Base-by-base conservation (phyloP, 2,329 filamentous ascomycete species). In the Lachnellula arida region DNA sequence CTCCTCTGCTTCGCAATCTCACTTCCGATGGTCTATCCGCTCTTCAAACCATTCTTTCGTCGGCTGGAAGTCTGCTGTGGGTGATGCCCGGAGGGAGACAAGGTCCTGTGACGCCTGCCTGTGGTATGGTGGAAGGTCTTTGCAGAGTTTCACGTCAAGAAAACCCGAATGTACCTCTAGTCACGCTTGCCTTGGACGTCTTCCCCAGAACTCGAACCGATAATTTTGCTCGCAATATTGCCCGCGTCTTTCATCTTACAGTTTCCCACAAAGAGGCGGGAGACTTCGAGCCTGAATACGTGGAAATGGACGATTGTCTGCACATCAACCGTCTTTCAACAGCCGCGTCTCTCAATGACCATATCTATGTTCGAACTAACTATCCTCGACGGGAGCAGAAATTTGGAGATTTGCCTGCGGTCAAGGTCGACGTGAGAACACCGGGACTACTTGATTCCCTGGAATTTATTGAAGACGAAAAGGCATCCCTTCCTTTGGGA, bases 391-490 rank as follows among this genome's bases (percentile, higher is more conserved):
- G 37, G 6, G n/a, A n/a, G 17, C 17, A 19, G n/a, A 22, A 44
- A 12, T 23, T 44, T 23, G 42, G 19, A 11, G 14, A 22, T 15
- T 8, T 34, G 11, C 46, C 50, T 25, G 43, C 47, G 8, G 34
- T 55, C 8, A 54, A 39, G 35, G 28, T 55, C 17, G 28, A 44
- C 15, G 49, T 54, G 19, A 39, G 35, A 34, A 51, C 42, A 8
- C 48, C 54, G 1, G 53, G 53, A 19, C 37, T 51, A 14, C 19
- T 58, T 2, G 32, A 53, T 46, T 49, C 39, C 32, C 47, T 58
- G 15, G 34, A 47, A 8, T 59, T 55, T 37, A 46, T 62, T 5
- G 63, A 67, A 15, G 64, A 57, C 37, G 15, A 17, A 17, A 46
- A 17, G 3, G 32, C 46, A 25, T 72, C n/a, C 4, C 23, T 25